Conservation (phyloP, 2,329 filamentous ascomycete genomes). For the Ciborinia camelliae region DNA sequence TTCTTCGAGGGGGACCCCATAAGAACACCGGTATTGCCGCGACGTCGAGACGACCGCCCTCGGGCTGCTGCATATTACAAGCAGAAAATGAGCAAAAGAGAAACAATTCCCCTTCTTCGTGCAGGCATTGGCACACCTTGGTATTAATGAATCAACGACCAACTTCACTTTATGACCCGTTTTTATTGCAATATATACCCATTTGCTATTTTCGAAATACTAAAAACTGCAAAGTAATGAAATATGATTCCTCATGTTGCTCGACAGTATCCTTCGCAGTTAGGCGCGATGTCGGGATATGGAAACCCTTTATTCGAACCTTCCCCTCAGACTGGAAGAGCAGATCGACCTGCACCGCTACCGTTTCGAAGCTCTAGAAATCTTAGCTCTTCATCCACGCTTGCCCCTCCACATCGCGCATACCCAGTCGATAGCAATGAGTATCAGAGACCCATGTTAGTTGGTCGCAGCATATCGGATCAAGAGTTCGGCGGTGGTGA, state of each 20-base stretch:
- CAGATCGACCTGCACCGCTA: constrained; percentile 27
- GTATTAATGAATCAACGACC: constrained; percentile 26
- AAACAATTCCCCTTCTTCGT: constrained; percentile 35
- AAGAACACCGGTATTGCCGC: neutral
- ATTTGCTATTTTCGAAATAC: constrained; percentile 21
- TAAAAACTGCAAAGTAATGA: constrained; percentile 31
- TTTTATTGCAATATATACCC: constrained; percentile 24
- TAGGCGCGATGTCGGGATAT: constrained; percentile 32
- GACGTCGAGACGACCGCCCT: constrained; percentile 16
- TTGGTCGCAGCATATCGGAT: constrained; percentile 45
- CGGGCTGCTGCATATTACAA: constrained; percentile 22
- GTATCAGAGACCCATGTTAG: constrained; percentile 22
- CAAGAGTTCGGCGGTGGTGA: constrained; percentile 14
- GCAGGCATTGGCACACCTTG: constrained; percentile 38
- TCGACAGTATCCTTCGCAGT: constrained; percentile 40
- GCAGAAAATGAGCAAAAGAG: constrained; percentile 38
- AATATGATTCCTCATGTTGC: constrained; percentile 49
- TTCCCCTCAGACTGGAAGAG: constrained; percentile 25
- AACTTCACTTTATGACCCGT: constrained; percentile 22
- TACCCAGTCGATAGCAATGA: constrained; percentile 32
- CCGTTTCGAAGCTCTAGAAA: constrained; percentile 35
- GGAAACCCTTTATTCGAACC: constrained; percentile 32
- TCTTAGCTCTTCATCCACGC: constrained; percentile 23
- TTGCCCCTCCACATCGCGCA: constrained; percentile 29
- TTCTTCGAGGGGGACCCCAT: neutral